Base-by-base conservation (phyloP, 805 yeast genomes). In the Nakazawaea molendinolei region DNA sequence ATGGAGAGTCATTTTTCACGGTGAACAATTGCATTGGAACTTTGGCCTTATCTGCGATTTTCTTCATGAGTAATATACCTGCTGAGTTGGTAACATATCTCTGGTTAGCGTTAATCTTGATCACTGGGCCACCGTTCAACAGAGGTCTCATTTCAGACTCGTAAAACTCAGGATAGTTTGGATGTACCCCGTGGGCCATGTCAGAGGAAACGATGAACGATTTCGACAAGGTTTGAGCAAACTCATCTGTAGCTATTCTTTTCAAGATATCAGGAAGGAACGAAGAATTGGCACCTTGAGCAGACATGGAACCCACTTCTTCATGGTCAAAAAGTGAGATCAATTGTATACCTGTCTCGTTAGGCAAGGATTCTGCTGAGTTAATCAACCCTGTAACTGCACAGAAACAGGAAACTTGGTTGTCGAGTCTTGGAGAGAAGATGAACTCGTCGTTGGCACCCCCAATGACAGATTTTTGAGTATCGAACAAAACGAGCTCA, bases 101-200 rank as follows among this genome's bases (percentile, higher is more conserved):
- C 63, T 92, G 97, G 58, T 86, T 90, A 8, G 97, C 97, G 53
- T 90, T 90, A 53, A 90, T 64, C 59, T 90, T 90, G 52, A 90
- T 76, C 3, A 87, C 97, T 0, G 97, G 96, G 5, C 98, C 98
- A 23, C 67, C 67, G 51, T 95, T 94, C 42, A 90, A 62, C 34
- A 69, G 68, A 1, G 98, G 97, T 45, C 75, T 74, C 57, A 90
- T 95, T 42, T 71, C 64, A 16, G 74, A 54, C 54, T 92, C 97
- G 59, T 92, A 83, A 48, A 74, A 74, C 36, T 69, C 71, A 4
- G 74, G 61, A 56, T 90, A 90, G 58, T 90, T 90, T 40, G 98
- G 98, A 57, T 90, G 96, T 25, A 90, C 82, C 22, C 95, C 97
- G 55, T 90, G 98, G 1, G 97, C 95, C 77, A 87, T 92, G 56